Conservation (phyloP, 306 rosid genomes). For the Clitoria ternatea region DNA sequence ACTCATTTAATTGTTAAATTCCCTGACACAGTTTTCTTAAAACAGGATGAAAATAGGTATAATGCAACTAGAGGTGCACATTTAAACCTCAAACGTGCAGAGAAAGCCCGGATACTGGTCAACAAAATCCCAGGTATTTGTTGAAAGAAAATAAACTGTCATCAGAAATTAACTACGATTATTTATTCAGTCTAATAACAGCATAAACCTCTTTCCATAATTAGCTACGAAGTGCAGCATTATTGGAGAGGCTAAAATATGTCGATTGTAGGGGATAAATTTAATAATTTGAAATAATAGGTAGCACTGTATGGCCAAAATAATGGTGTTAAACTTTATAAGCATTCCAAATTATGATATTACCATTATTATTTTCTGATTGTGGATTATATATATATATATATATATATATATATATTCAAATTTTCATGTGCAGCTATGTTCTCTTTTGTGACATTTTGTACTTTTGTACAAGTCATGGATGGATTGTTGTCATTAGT, state of each 20-base stretch:
- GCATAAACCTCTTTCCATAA: not conserved
- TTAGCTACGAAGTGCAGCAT: not conserved
- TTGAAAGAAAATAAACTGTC: not conserved
- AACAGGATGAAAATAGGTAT: constrained; percentile 95
- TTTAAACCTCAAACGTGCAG: constrained; percentile 93
- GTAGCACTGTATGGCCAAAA: not conserved
- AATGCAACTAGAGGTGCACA: constrained; percentile 98
- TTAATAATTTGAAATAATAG: not conserved
- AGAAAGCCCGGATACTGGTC: constrained; percentile 83
- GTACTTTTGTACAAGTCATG: not conserved
- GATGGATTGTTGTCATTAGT: not conserved
- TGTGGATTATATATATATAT: not conserved
- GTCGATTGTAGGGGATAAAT: not conserved
- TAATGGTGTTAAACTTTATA: not conserved
- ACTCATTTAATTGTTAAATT: not conserved
- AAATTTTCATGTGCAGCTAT: not conserved
- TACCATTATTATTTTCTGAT: not conserved
- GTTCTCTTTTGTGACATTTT: not conserved
- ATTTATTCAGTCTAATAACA: not conserved
- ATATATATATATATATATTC: not conserved
- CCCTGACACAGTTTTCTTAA: constrained; percentile 13
- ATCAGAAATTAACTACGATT: not conserved
- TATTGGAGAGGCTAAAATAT: not conserved
- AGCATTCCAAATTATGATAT: not conserved
- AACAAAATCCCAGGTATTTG: constrained; percentile 81